Evolutionary conservation across 495 filamentous ascomycete species (phyloP).

Genomic region (Corynascus novoguineensis): DNA sequence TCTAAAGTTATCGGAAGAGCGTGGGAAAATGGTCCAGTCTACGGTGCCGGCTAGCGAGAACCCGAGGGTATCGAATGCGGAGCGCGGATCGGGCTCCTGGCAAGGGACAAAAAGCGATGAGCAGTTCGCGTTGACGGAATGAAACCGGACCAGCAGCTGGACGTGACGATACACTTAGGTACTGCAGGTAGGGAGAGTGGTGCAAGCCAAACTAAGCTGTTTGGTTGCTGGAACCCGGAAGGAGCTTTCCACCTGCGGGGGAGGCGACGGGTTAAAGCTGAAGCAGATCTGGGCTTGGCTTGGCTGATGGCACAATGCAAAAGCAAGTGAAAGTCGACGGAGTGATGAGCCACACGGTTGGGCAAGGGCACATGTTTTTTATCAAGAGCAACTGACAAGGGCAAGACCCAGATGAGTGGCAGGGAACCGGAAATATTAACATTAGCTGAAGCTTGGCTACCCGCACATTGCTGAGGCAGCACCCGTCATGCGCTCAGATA

Average conservation of each 20-base stretch:
- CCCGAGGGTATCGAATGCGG: no score
- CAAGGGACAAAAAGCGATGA: not conserved
- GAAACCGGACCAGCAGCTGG: no score
- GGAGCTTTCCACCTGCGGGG: not conserved
- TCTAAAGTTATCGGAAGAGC: not conserved
- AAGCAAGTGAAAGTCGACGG: not conserved
- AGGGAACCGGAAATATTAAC: slow-evolving; percentile 14
- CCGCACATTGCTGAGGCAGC: slow-evolving; percentile 6
- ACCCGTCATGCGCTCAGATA: not conserved
- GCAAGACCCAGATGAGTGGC: slow-evolving; percentile 5
- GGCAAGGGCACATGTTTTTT: not conserved
- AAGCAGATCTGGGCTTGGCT: not conserved
- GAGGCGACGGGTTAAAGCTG: not conserved
- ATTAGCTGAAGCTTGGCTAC: slow-evolving; percentile 23
- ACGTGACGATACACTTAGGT: no score
- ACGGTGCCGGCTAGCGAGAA: no score
- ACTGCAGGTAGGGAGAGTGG: no score
- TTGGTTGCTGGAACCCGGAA: no score
- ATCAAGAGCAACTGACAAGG: slow-evolving; percentile 2
- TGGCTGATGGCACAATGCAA: not conserved
- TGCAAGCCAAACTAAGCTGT: no score
- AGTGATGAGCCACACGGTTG: not conserved
- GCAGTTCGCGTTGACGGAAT: no score
- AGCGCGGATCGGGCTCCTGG: no score
- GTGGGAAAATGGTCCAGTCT: no score